Evolutionary conservation across 768 basidiomycete species (phyloP).

Genomic region (Panus rudis): DNA sequence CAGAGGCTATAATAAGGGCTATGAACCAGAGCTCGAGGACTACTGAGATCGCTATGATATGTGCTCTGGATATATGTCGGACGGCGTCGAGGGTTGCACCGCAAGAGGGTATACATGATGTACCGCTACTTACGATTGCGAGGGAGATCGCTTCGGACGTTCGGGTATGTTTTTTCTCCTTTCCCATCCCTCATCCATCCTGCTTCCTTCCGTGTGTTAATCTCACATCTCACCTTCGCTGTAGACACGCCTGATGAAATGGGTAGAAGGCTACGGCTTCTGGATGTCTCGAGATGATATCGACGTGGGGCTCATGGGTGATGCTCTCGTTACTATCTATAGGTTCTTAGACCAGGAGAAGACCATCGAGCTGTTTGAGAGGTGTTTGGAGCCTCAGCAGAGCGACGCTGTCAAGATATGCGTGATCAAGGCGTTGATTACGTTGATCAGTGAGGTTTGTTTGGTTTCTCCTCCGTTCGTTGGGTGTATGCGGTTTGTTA

Average conservation of each 20-base stretch:
- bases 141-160: slow-evolving; percentile 74
- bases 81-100: slow-evolving; percentile 48
- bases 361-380: slow-evolving; percentile 49
- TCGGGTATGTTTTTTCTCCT: slow-evolving; percentile 48
- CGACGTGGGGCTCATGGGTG: slow-evolving; percentile 71
- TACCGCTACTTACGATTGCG: slow-evolving; percentile 58
- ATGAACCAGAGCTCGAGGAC: slow-evolving; percentile 48
- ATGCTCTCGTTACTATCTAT: slow-evolving; percentile 66
- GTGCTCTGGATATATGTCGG: slow-evolving; percentile 71
- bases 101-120: slow-evolving; percentile 38
- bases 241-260: slow-evolving; percentile 25
- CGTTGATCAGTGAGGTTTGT: slow-evolving; percentile 63
- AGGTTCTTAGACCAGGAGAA: slow-evolving; percentile 64
- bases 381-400: slow-evolving; percentile 68
- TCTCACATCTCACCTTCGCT: too few relatives aligned
- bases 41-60: slow-evolving; percentile 61
- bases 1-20: slow-evolving; percentile 56
- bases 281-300: slow-evolving; percentile 66
- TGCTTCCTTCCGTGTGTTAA: too few relatives aligned
- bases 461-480: too few relatives aligned
- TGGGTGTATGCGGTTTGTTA: slow-evolving; percentile 3
- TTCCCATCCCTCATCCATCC: too few relatives aligned
- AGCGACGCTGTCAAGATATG: slow-evolving; percentile 77
- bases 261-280: slow-evolving; percentile 46
- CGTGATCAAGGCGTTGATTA: slow-evolving; percentile 67